Base-by-base conservation (phyloP, 2,329 filamentous ascomycete genomes). In the Trichophyton rubrum region DNA sequence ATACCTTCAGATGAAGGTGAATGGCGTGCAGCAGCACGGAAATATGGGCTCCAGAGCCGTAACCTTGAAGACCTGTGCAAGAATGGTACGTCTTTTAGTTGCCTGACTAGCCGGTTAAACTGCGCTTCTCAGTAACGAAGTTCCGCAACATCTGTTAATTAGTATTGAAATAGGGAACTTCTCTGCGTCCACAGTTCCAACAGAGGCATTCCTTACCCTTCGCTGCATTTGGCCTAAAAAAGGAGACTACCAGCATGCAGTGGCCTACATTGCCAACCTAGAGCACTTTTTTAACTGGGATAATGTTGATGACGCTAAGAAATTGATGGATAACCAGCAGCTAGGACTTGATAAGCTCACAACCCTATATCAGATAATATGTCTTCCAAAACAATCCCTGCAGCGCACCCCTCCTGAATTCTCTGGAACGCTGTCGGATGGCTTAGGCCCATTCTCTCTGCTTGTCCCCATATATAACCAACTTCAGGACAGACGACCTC, bases 151-250 rank as follows among this genome's bases (percentile, higher is more conserved):
- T 30, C 27, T 7, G 27, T 30, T 30, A 30, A 30, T 7, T 30
- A 30, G 1, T 30, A 7, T 30, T 30, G 1, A 0, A 0, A 17
- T 8, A 64, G 62, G 62, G n/a, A 30, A 30, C 40, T 64, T 62
- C 58, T 64, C 61, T 3, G 61, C 62, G 38, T 64, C 59, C 3
- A 60, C 59, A 8, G 62, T 60, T 58, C 20, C 59, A 62, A 64
- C 60, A 53, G 63, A 64, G 51, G 63, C 61, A 58, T 64, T 63
- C 60, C 55, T 64, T 56, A 64, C 59, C n/a, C 20, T 63, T 22
- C 59, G 53, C 30, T 62, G 61, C 47, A 55, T 64, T 60, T 63
- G 61, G 61, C 63, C 60, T 15, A 22, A 61, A 59, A 59, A 62
- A 33, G 41, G 27, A 38, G 15, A n/a, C 7, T n/a, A 17, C 27